Base-by-base conservation (phyloP, 768 basidiomycete genomes). In the Mycena belliarum region DNA sequence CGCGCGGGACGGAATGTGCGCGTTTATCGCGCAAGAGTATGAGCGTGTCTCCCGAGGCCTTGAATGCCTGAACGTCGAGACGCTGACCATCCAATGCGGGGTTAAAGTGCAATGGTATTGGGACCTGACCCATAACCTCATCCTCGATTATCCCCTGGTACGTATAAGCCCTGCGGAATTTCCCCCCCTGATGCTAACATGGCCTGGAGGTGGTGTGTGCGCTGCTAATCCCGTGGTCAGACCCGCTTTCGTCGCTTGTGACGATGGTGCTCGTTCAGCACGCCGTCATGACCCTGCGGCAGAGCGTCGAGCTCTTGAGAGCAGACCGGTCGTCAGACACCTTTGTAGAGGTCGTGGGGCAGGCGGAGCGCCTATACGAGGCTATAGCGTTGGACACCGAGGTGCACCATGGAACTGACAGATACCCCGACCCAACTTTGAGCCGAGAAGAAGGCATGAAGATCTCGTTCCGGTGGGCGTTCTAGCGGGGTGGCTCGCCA, bases 211-310 rank as follows among this genome's bases (percentile, higher is more conserved):
- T 52, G 0, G 23, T 69, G 18, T 70, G 65, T 51, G 68, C 41
- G 21, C 37, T 73, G 52, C 32, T 63, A 6, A 52, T 65, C 12
- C 63, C 49, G 35, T 50, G 63, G 63, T 15, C 44, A 11, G 41
- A 66, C 5, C 64, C 70, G 0, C 59, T 65, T 12, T 70, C 68
- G 14, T 66, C 67, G 32, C 56, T 74, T 42, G 61, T 67, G 4
- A 66, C 71, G 38, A 69, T 74, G 55, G 63, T 55, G 20, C 54
- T 74, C 11, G 20, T 69, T 25, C 66, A 69, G 50, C 66, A 69
- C 40, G 66, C 68, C 7, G 60, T 52, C 16, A 42, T 8, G 38
- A 50, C 53, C 35, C n/a, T 53, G 45, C 15, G 49, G 26, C 25
- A 33, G 18, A 68, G 61, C 45, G 20, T 60, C 24, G 65, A 54